Evolutionary conservation across 1,284 basidiomycete genomes (phyloP), one percentile per base, ranked within the genome.

Genomic region (Testicularia cyperi): DNA sequence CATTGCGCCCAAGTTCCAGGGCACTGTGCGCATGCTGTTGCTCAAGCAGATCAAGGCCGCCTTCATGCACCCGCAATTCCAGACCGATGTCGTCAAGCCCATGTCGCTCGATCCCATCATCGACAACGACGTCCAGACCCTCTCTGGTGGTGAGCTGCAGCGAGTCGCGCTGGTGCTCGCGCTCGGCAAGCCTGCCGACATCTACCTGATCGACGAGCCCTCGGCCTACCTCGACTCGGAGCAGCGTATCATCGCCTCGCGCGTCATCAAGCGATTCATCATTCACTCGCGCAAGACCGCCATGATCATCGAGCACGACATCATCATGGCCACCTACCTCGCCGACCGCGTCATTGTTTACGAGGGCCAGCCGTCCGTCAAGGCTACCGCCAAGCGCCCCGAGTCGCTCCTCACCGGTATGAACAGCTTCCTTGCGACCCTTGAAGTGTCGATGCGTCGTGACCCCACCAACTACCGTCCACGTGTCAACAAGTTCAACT

Each of bases 11-110:
- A 76, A 76, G 64, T 76, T 75, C 71, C 64, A 68, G 42, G 74
- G 74, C 18, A 74, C 74, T 9, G 74, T 76, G 25, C 70, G 72
- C 26, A 74, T 74, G 74, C 62, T 76, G 25, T 48, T 76, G 48
- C 51, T 76, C 46, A 76, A 76, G 69, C 71, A 74, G 53, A 75
- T 76, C 70, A 76, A 76, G 63, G 51, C 62, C 2, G 65, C 71
- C 7, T 76, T 75, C 36, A 72, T 76, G 72, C 74, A 76, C 44
- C 74, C 74, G 9, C 74, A 76, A 45, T 76, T 76, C 74, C 72
- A 76, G 62, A 75, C 72, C 15, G 74, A 76, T 44, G 74, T 76
- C n/a, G 67, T 74, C 36, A 76, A 76, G 65, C 74, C 74, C 31
- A 76, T 76, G 74, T 65, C 67, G 27, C 39, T 76, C 27, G 74